Percentiles rank a stretch among this genome's conserved stretches.
phyloP scores from a whole-genome alignment of 1,139 yeast species.

The Kodamaea ohmeri region DNA sequence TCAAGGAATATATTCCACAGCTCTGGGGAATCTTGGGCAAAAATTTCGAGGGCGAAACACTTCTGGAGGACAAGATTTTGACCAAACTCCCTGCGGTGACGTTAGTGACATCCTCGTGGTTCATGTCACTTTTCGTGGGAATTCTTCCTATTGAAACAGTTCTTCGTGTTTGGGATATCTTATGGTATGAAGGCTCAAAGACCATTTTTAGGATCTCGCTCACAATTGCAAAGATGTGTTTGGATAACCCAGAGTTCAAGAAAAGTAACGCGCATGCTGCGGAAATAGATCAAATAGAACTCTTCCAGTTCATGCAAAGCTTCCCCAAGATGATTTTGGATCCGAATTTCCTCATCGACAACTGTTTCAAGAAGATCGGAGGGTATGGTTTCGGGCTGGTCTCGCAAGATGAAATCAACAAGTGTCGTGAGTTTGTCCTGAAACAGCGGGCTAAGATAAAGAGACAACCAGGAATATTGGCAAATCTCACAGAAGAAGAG shows the following conservation, averaged over 20 bases:
- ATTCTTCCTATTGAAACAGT: conserved; percentile 84
- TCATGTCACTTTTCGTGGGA: conserved; percentile 92
- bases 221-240: conserved; percentile 76
- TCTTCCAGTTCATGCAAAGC: conserved; percentile 82
- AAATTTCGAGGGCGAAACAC: conserved; percentile 40
- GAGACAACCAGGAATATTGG: conserved; percentile 32
- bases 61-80: conserved; percentile 61
- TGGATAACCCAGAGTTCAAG: conserved; percentile 52
- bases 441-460: conserved; percentile 50
- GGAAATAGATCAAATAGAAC: conserved; percentile 71
- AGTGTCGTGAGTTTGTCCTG: conserved; percentile 73
- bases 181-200: conserved; percentile 90
- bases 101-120: conserved; percentile 94
- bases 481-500: conserved; percentile 43
- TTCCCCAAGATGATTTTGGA: conserved; percentile 72
- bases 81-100: conserved; percentile 85
- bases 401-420: conserved; percentile 76
- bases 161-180: conserved; percentile 88
- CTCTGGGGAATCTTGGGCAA: conserved; percentile 63
- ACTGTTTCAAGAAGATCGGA: conserved; percentile 70
- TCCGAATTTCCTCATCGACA: conserved; percentile 67
- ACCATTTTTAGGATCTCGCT: conserved; percentile 80
- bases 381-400: conserved; percentile 68
- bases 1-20: conserved; percentile 78
- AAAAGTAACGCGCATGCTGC: conserved; percentile 17